These are phyloP conservation scores for Coemansia sp. DNA, from an alignment of 192 early-diverging fungal genomes.

Conservation along the genomic window DNA sequence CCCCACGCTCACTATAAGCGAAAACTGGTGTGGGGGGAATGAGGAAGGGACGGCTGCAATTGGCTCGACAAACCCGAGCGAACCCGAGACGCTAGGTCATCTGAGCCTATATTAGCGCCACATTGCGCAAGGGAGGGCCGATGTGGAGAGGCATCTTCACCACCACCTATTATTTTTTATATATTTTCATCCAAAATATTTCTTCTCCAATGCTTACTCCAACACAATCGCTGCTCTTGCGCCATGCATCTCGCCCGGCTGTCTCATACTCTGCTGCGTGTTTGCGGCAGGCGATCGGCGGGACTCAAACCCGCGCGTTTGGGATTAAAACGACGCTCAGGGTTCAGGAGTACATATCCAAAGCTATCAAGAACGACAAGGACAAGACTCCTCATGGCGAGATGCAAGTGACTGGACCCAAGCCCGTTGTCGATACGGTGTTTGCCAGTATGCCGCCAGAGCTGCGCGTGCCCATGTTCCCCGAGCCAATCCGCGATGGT, in stretches of 20 bases:
- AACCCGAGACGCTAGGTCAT: neutral
- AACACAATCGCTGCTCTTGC: conserved; percentile 7
- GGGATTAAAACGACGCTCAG: conserved; percentile 51
- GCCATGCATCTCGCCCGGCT: neutral
- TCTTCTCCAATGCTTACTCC: conserved; percentile 6
- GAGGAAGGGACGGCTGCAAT: neutral
- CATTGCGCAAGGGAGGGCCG: neutral
- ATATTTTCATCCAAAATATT: neutral
- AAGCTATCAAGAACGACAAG: conserved; percentile 20
- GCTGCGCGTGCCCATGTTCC: conserved; percentile 39
- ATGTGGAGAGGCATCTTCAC: neutral
- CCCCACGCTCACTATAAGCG: conserved; percentile 4
- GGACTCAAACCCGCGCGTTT: conserved; percentile 33
- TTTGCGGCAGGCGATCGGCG: neutral
- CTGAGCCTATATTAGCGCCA: neutral
- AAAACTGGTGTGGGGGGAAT: neutral
- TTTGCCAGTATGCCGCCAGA: conserved; percentile 43
- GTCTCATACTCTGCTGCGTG: neutral
- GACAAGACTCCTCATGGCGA: conserved; percentile 4
- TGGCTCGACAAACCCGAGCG: neutral
- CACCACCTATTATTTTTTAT: neutral
- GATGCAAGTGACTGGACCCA: conserved; percentile 25
- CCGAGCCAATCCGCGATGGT: conserved; percentile 62
- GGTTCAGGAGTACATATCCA: conserved; percentile 46
- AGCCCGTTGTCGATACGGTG: conserved; percentile 23